Conservation (phyloP, 2,329 filamentous ascomycete species). For the Escovopsis weberi region DNA sequence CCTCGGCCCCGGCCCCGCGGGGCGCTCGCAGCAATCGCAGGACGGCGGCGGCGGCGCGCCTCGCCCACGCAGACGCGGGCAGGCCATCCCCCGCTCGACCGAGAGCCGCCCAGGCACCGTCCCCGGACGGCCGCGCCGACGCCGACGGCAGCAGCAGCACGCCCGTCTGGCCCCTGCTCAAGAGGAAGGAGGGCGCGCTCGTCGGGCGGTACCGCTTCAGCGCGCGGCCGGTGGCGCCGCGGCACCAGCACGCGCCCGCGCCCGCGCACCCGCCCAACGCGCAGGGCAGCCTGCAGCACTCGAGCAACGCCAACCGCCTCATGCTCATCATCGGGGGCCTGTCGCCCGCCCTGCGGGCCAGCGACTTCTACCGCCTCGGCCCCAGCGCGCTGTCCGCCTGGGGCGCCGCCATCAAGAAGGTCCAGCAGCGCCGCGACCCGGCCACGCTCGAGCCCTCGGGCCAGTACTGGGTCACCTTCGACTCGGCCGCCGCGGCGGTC, state of each 20-base stretch:
- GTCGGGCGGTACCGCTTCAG: no score
- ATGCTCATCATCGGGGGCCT: slow-evolving; percentile 45
- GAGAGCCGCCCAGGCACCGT: no score
- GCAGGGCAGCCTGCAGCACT: no score
- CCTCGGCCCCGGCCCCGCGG: neutral
- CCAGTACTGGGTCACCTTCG: slow-evolving; percentile 58
- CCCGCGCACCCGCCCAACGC: no score
- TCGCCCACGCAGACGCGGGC: no score
- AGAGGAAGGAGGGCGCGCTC: neutral
- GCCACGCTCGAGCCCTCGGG: slow-evolving; percentile 47
- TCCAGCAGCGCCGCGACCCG: slow-evolving; percentile 50
- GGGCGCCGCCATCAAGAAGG: slow-evolving; percentile 47
- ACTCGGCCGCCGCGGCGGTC: slow-evolving; percentile 39
- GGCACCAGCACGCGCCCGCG: no score
- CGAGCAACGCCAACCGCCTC: slow-evolving; percentile 3
- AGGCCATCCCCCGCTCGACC: no score
- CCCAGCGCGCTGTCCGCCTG: slow-evolving; percentile 53
- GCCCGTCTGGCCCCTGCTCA: slow-evolving; percentile 2
- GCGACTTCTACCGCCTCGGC: slow-evolving; percentile 57
- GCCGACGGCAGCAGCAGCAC: no score
- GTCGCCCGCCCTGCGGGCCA: slow-evolving; percentile 44
- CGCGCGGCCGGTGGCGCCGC: no score
- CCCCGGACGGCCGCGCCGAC: no score
- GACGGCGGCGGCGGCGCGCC: no score
- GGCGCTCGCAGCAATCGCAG: no score